phyloP scores from a whole-genome alignment of 2,329 filamentous ascomycete species.

The Claviceps africana region DNA sequence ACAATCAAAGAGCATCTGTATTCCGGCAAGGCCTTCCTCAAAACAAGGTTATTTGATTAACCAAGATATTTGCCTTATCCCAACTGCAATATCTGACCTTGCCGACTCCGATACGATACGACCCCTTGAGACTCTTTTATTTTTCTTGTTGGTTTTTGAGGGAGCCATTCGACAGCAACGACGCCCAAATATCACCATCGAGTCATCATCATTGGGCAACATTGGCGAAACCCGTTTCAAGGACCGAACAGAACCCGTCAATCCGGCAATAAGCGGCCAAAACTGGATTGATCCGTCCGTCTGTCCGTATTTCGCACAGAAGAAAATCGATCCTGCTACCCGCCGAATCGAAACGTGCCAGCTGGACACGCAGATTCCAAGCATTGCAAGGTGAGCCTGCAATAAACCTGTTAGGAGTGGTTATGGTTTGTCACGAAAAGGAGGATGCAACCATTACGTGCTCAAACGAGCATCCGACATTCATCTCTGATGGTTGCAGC shows the following conservation, averaged over 20 bases:
- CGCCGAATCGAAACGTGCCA: background rate
- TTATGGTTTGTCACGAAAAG: background rate
- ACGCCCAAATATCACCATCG: background rate
- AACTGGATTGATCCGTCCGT: background rate
- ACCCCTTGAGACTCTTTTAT: too few relatives aligned
- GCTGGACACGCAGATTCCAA: background rate
- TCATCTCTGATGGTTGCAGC: background rate
- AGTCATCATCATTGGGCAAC: background rate
- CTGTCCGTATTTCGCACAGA: background rate
- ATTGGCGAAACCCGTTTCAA: background rate
- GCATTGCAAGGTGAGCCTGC: background rate
- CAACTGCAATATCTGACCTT: background rate
- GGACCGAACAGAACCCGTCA: background rate
- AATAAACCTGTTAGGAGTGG: background rate
- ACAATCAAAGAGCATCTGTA: background rate
- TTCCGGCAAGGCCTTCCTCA: background rate
- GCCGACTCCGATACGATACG: background rate
- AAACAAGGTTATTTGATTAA: background rate
- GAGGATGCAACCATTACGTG: background rate
- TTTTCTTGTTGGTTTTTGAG: too few relatives aligned
- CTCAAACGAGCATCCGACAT: background rate
- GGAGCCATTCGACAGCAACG: background rate
- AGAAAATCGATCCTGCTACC: background rate
- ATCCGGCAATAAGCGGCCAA: background rate
- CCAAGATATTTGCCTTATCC: background rate